Conservation (phyloP, 495 filamentous ascomycete species). For the Bacidia gigantensis region DNA sequence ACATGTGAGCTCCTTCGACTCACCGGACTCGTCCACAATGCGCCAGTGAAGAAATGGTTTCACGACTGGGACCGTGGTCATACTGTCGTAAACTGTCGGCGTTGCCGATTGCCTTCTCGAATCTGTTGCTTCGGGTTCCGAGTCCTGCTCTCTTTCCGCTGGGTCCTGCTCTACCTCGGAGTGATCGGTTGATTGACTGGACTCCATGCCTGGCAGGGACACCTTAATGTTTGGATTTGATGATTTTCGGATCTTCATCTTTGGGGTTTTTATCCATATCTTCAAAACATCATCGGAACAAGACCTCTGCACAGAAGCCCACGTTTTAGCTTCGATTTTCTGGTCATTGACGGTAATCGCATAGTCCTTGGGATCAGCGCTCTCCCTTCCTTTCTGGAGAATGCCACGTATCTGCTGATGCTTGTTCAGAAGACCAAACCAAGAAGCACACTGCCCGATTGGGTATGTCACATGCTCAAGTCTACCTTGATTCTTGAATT, state of each 20-base stretch:
- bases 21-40: slow-evolving; percentile 8
- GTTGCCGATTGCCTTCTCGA: background rate
- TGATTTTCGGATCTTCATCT: background rate
- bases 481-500: slow-evolving; percentile 1
- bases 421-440: slow-evolving; percentile 7
- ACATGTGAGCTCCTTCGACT: background rate
- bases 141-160: background rate
- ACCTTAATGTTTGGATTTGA: background rate
- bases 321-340: background rate
- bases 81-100: background rate
- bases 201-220: background rate
- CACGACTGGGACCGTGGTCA: background rate
- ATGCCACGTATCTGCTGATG: slow-evolving; percentile 4
- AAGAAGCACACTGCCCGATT: slow-evolving; percentile 6
- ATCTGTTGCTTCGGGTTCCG: background rate
- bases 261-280: background rate
- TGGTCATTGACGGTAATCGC: background rate
- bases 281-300: background rate
- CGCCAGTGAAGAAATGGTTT: slow-evolving; percentile 7
- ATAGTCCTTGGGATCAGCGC: background rate
- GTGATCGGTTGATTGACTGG: background rate
- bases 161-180: background rate
- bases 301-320: background rate
- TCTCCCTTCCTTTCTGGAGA: background rate
- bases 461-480: slow-evolving; percentile 3